These are phyloP conservation scores for Cymbopogon flexuosus DNA, from an alignment of 202 grass and related monocot genomes.

Conservation along the genomic window DNA sequence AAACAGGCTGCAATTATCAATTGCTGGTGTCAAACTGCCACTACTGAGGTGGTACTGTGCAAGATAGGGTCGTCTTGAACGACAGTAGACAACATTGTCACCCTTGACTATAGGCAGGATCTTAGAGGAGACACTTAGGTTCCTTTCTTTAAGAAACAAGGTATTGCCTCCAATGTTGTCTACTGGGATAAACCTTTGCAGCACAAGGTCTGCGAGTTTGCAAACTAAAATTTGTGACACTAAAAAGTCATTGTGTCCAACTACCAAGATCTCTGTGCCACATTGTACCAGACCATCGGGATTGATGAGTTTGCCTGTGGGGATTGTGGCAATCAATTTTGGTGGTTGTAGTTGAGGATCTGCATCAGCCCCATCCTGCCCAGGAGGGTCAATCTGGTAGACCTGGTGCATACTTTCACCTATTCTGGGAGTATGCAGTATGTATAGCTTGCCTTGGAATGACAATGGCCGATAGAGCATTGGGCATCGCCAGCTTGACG, in stretches of 20 bases:
- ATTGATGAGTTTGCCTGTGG: not conserved
- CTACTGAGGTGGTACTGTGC: not conserved
- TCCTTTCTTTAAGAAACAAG: not conserved
- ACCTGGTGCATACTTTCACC: not conserved
- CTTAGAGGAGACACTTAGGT: slow-evolving; percentile 10
- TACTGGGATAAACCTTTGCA: not conserved
- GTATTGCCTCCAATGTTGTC: not conserved
- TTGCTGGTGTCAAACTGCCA: not conserved
- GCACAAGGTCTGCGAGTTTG: not conserved
- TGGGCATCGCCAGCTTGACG: not conserved
- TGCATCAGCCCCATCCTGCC: not conserved
- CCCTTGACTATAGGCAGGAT: not conserved
- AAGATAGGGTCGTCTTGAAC: not conserved
- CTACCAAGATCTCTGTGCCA: not conserved
- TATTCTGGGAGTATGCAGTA: not conserved
- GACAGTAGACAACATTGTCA: not conserved
- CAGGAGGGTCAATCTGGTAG: not conserved
- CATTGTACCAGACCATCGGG: not conserved
- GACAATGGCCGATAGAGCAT: not conserved
- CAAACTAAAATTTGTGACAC: not conserved
- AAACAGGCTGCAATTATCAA: not conserved
- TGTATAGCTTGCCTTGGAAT: not conserved
- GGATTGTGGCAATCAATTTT: not conserved
- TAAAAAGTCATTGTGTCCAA: not conserved
- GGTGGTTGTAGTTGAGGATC: not conserved